A percentile compares a stretch with the other conserved stretches of the same genome.
Conservation (phyloP, 2,329 filamentous ascomycete species). For the Paramyrothecium roridum region DNA sequence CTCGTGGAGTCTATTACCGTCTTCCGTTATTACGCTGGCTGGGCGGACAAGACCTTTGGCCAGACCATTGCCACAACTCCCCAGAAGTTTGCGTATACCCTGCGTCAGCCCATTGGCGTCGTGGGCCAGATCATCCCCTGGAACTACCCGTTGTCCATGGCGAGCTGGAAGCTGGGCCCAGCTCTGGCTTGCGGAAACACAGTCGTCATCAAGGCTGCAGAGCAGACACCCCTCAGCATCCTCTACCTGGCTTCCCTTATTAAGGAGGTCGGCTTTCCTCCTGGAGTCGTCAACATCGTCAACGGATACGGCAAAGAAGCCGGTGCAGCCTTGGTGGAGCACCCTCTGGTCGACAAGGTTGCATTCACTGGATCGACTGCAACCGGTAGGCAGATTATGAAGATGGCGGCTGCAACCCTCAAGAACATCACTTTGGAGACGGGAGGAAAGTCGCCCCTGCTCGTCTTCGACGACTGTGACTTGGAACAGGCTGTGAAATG, state of each 20-base stretch:
- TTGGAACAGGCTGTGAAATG: slow-evolving; percentile 71
- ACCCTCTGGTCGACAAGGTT: slow-evolving; percentile 70
- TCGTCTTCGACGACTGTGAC: slow-evolving; percentile 71
- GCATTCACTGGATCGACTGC: slow-evolving; percentile 74
- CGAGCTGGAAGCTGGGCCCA: slow-evolving; percentile 74
- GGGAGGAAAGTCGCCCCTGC: slow-evolving; percentile 75
- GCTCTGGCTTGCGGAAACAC: slow-evolving; percentile 70
- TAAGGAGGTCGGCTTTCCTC: slow-evolving; percentile 73
- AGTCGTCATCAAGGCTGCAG: slow-evolving; percentile 68
- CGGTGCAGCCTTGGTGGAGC: slow-evolving; percentile 56
- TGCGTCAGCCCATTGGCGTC: slow-evolving; percentile 55
- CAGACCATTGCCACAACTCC: slow-evolving; percentile 73
- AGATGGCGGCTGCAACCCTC: slow-evolving; percentile 70
- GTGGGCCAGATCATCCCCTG: slow-evolving; percentile 84
- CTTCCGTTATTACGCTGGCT: slow-evolving; percentile 55
- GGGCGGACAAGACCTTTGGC: slow-evolving; percentile 82
- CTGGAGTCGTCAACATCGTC: slow-evolving; percentile 70
- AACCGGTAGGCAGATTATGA: slow-evolving; percentile 71
- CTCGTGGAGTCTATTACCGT: slow-evolving; percentile 41
- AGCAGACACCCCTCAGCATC: slow-evolving; percentile 71
- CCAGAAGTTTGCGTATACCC: slow-evolving; percentile 76
- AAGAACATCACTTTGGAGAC: slow-evolving; percentile 77
- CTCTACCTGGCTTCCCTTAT: slow-evolving; percentile 61
- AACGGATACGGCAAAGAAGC: slow-evolving; percentile 74
- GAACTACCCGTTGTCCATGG: slow-evolving; percentile 80